phyloP scores from a whole-genome alignment of 495 filamentous ascomycete species.

The Trypethelium eluteriae region DNA sequence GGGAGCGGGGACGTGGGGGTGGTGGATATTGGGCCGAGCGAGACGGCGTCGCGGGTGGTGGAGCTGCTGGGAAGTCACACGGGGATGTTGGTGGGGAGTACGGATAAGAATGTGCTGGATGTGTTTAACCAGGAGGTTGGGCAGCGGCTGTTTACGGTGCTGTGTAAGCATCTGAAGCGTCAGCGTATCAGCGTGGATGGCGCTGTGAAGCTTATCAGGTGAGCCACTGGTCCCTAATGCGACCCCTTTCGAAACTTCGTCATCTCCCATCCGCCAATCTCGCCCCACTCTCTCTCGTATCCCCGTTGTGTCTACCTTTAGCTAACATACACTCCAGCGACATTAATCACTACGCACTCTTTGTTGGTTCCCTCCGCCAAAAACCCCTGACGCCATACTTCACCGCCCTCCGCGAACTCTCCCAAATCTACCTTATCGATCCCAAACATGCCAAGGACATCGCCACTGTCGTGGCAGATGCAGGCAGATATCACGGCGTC shows the following conservation, averaged over 20 bases:
- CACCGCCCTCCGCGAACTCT: conserved; percentile 80
- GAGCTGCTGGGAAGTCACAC: conserved; percentile 81
- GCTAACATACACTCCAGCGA: conserved; percentile 44
- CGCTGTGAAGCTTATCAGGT: conserved; percentile 84
- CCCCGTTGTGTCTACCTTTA: conserved; percentile 25
- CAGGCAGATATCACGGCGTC: conserved; percentile 79
- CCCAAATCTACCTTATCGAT: conserved; percentile 92
- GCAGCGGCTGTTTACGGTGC: conserved; percentile 74
- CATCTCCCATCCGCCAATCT: neutral
- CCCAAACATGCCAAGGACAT: conserved; percentile 84
- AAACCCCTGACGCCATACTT: conserved; percentile 80
- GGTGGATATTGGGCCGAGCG: conserved; percentile 72
- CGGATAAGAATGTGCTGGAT: conserved; percentile 94
- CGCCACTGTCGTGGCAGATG: conserved; percentile 88
- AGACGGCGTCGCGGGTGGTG: conserved; percentile 71
- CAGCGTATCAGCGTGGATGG: conserved; percentile 87
- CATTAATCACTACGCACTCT: conserved; percentile 87
- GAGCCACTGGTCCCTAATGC: conserved; percentile 21
- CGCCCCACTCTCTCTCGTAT: neutral
- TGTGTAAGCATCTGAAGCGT: conserved; percentile 96
- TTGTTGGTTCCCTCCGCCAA: conserved; percentile 73
- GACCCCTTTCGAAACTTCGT: neutral
- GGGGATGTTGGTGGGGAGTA: conserved; percentile 81
- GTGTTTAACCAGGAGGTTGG: conserved; percentile 99
- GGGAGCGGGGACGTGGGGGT: conserved; percentile 25